These are phyloP conservation scores for Rheum nobile DNA, from an alignment of 148 eudicot species.

Conservation along the genomic window DNA sequence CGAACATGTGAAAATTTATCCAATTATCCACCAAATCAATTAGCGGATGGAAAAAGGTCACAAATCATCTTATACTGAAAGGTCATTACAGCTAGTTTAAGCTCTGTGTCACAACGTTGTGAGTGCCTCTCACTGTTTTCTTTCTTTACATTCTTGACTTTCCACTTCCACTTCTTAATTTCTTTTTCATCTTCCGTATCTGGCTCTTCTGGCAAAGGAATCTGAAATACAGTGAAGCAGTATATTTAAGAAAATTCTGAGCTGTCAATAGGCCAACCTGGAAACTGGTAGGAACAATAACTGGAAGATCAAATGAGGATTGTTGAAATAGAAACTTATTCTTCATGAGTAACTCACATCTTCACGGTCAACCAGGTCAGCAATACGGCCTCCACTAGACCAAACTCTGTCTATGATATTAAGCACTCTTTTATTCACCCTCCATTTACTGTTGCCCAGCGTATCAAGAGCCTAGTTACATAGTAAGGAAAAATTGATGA, in stretches of 20 bases:
- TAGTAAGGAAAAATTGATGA: neutral
- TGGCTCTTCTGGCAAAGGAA: slow-evolving; percentile 63
- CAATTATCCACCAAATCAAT: neutral
- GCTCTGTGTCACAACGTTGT: slow-evolving; percentile 81
- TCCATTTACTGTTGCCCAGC: slow-evolving; percentile 88
- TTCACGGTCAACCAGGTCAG: slow-evolving; percentile 73
- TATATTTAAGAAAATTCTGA: neutral
- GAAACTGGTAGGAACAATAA: slow-evolving; percentile 1
- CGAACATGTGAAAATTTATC: neutral
- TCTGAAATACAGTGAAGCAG: slow-evolving; percentile 23
- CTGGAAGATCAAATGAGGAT: neutral
- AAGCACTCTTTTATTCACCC: slow-evolving; percentile 67
- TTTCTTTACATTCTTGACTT: slow-evolving; percentile 42
- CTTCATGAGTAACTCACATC: slow-evolving; percentile 43
- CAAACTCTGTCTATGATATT: slow-evolving; percentile 67
- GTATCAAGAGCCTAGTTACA: slow-evolving; percentile 66
- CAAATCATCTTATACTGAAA: slow-evolving; percentile 5
- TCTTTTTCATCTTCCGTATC: slow-evolving; percentile 66
- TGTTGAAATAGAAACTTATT: neutral
- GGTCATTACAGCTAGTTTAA: slow-evolving; percentile 78
- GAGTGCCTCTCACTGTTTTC: slow-evolving; percentile 79
- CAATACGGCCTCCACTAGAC: slow-evolving; percentile 82
- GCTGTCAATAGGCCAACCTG: neutral
- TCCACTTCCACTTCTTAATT: slow-evolving; percentile 80
- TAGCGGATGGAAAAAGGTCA: neutral